Evolutionary conservation across 2,329 filamentous ascomycete species (phyloP), one percentile per base, ranked within the genome.

Genomic region (Fusarium ambrosium): DNA sequence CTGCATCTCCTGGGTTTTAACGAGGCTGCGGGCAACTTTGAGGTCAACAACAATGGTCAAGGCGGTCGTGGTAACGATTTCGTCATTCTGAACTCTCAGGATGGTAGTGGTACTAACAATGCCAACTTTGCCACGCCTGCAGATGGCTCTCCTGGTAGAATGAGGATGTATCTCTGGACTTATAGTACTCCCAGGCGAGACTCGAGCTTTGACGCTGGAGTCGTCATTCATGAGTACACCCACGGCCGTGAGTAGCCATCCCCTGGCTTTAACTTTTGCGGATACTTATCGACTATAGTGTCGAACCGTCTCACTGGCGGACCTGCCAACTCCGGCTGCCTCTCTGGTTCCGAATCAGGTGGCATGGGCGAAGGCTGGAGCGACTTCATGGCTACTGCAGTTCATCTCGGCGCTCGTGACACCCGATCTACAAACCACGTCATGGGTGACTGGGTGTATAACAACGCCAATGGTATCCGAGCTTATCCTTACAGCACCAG

Each of bases 351-450:
- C n/a, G 88, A 90, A 69, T 81, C 86, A 1, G 85, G 87, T 10
- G 89, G 89, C 43, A 89, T 90, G 89, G 88, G 88, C 37, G 89
- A 90, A 67, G 89, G 89, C 41, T 90, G 89, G 89, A 82, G 85
- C 66, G 89, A 90, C 72, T 89, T 90, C 80, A 87, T 86, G 80
- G 88, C 88, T 6, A 86, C 85, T 0, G 86, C 88, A 6, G 83
- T 89, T 69, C 84, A 85, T 60, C 76, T 88, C 67, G 87, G 87
- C 80, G 56, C 83, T 4, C 70, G 69, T 16, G 86, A 89, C 77
- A 89, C 84, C 7, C 82, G 87, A 53, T 71, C 67, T 5, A 87
- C 79, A 2, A 80, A 88, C 79, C 89, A 88, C 76, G 69, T 84
- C 11, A 84, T 90, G 79, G 89, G 86, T 9, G 84, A 83, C 29